Conservation (phyloP, 768 basidiomycete species). For the Suillus subalutaceus region DNA sequence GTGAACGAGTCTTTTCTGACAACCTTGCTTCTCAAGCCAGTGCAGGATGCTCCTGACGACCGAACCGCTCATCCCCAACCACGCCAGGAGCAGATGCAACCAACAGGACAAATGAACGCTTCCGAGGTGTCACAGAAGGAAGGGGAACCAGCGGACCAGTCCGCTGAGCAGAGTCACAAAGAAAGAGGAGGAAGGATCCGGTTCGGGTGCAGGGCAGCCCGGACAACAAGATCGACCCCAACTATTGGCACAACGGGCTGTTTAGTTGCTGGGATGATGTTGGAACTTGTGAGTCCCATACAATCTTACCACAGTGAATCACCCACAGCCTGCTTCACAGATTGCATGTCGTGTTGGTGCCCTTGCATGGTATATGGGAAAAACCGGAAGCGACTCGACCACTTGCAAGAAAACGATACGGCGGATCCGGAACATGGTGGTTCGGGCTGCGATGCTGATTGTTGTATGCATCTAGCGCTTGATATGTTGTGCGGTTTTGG, state of each 20-base stretch:
- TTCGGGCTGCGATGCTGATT: constrained; percentile 21
- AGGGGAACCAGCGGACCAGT: background rate
- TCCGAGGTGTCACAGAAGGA: background rate
- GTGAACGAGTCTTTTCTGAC: background rate
- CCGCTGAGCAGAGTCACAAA: background rate
- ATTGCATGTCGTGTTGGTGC: constrained; percentile 33
- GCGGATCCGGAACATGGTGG: constrained; percentile 42
- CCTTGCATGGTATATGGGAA: constrained; percentile 43
- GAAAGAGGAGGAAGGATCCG: background rate
- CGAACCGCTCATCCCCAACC: background rate
- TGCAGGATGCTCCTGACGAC: background rate
- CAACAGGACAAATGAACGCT: background rate
- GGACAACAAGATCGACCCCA: background rate
- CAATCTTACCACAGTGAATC: background rate
- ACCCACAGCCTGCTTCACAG: background rate
- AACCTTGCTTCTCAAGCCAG: background rate
- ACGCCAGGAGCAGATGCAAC: constrained; percentile 5
- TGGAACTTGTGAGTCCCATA: constrained; percentile 7
- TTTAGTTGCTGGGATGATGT: constrained; percentile 9
- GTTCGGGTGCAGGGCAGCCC: background rate
- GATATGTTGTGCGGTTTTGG: constrained; percentile 6
- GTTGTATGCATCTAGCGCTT: constrained; percentile 18
- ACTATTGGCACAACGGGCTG: constrained; percentile 1
- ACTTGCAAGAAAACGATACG: constrained; percentile 33
- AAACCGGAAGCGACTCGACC: constrained; percentile 37